phyloP scores from a whole-genome alignment of 208 protist genomes.

The Acanthamoeba divionensis region DNA sequence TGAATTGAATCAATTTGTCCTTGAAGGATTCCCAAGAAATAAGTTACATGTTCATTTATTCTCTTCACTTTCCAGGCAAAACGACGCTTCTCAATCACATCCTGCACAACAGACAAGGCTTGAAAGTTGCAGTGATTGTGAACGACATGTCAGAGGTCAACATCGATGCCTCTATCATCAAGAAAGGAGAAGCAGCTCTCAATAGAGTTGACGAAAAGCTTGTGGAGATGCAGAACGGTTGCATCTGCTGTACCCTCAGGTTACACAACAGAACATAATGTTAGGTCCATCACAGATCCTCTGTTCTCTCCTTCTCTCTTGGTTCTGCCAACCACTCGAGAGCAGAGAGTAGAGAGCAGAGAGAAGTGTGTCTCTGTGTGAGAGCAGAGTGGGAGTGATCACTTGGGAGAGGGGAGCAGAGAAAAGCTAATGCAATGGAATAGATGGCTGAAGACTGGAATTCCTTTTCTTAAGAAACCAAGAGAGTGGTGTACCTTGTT shows the following conservation, averaged over 20 bases:
- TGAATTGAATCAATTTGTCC: no score
- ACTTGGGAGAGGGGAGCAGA: no score
- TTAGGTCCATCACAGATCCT: not conserved
- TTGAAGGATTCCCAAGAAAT: no score
- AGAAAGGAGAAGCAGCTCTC: constrained; percentile 55
- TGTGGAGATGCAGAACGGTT: constrained; percentile 78
- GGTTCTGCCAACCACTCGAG: not conserved
- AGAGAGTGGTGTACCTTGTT: no score
- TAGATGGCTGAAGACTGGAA: no score
- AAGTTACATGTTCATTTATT: no score
- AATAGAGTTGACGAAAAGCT: constrained; percentile 74
- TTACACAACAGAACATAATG: no score
- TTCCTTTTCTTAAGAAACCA: no score
- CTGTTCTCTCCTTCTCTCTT: not conserved
- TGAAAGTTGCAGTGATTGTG: constrained; percentile 77
- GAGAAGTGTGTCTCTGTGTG: not conserved
- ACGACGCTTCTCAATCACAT: constrained; percentile 82
- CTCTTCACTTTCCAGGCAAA: constrained; percentile 70
- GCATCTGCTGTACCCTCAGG: constrained; percentile 85
- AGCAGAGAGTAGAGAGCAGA: not conserved
- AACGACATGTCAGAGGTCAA: constrained; percentile 86
- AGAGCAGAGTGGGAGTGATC: no score
- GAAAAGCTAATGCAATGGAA: no score
- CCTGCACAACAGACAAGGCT: constrained; percentile 66
- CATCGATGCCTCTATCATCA: constrained; percentile 75